These are phyloP conservation scores for Excoecaria cochinchinensis DNA, from an alignment of 345 rosid genomes.

Conservation along the genomic window DNA sequence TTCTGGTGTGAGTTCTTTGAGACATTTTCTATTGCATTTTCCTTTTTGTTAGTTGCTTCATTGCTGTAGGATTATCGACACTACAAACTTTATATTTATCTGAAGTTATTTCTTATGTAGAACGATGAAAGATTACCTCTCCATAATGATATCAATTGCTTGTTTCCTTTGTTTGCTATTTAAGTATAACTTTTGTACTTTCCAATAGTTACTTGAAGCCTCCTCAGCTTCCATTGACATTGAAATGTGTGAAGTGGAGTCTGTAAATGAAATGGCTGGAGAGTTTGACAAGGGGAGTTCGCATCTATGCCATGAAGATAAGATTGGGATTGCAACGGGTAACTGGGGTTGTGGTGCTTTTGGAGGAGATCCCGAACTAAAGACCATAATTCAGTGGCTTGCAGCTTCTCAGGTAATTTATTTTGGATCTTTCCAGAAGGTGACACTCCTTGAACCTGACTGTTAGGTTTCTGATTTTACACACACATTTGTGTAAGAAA, in stretches of 20 bases:
- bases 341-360: constrained; percentile 99
- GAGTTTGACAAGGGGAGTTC: constrained; percentile 23
- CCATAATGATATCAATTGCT: not conserved
- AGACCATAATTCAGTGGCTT: constrained; percentile 90
- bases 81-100: not conserved
- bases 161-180: not conserved
- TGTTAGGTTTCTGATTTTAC: not conserved
- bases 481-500: no score
- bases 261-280: constrained; percentile 16
- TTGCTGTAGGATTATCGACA: not conserved
- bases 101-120: not conserved
- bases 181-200: not conserved
- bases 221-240: constrained; percentile 33
- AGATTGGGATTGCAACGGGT: constrained; percentile 71
- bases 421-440: not conserved
- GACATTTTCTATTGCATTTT: not conserved
- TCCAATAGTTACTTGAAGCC: constrained; percentile 39
- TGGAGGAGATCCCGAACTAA: constrained; percentile 93
- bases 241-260: constrained; percentile 30
- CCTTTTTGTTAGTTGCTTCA: not conserved
- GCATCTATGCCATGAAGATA: constrained; percentile 37
- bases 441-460: not conserved
- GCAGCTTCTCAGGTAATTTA: constrained; percentile 85
- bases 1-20: constrained; percentile 26
- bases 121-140: constrained; percentile 4